These are phyloP conservation scores for Aurantiochytrium sp. DNA, from an alignment of 108 stramenopile species.

Conservation along the genomic window DNA sequence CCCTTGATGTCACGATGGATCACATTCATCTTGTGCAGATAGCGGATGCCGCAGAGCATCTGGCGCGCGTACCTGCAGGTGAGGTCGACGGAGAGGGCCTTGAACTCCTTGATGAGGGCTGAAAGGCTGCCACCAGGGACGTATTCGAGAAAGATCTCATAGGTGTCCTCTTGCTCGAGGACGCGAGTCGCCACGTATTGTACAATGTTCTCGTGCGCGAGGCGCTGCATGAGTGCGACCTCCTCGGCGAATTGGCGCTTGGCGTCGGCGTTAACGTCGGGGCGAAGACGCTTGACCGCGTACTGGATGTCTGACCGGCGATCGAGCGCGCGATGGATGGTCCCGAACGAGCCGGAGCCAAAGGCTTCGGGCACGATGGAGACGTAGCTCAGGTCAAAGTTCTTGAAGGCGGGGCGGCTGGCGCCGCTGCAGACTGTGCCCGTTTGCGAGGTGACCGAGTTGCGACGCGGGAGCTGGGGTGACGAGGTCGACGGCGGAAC, in stretches of 20 bases:
- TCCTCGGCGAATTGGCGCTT: slow-evolving; percentile 17
- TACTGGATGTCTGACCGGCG: slow-evolving; percentile 52
- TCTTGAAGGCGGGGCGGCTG: too few species aligned
- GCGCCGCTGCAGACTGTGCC: too few species aligned
- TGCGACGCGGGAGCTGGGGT: too few species aligned
- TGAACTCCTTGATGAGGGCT: slow-evolving; percentile 46
- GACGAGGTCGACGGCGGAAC: too few species aligned
- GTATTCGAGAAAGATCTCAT: slow-evolving; percentile 60
- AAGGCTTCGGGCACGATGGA: neutral
- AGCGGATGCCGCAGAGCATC: slow-evolving; percentile 48
- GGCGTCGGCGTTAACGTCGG: neutral
- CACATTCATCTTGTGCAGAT: slow-evolving; percentile 55
- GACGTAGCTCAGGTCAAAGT: neutral
- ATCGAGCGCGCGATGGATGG: slow-evolving; percentile 54
- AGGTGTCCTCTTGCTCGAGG: neutral
- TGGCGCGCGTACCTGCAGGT: slow-evolving; percentile 43
- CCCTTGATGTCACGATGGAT: slow-evolving; percentile 65
- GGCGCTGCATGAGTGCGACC: slow-evolving; percentile 47
- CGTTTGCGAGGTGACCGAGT: too few species aligned
- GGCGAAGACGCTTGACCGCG: slow-evolving; percentile 53
- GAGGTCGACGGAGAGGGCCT: slow-evolving; percentile 45
- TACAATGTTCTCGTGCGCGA: slow-evolving; percentile 55
- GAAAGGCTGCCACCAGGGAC: slow-evolving; percentile 54
- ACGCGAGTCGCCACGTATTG: slow-evolving; percentile 51
- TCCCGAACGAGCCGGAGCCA: slow-evolving; percentile 53